Conservation (phyloP, 805 yeast species). For the Cyberlindnera suaveolens region DNA sequence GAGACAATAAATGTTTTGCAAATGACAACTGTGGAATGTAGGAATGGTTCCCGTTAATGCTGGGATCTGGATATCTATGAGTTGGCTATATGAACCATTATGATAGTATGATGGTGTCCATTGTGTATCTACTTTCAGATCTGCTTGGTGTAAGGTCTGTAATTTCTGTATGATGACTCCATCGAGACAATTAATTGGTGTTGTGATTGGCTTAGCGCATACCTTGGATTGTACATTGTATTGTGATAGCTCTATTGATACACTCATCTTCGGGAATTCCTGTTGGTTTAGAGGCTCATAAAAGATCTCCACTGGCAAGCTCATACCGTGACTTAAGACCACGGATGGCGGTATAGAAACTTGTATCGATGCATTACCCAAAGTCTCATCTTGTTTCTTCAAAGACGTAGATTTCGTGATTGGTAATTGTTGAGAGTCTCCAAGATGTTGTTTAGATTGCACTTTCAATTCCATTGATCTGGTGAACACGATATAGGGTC, state of each 20-base stretch:
- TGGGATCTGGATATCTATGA: constrained; percentile 8
- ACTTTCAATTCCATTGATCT: constrained; percentile 17
- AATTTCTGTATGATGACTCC: constrained; percentile 5
- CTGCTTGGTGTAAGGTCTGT: constrained; percentile 4
- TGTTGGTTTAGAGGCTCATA: neutral
- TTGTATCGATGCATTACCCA: neutral
- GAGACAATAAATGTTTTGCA: constrained; percentile 17
- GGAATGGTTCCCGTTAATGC: constrained; percentile 2
- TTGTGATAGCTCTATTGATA: neutral
- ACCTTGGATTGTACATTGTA: neutral
- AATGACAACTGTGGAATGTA: constrained; percentile 18
- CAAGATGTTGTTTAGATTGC: constrained; percentile 1
- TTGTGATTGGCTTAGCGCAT: neutral
- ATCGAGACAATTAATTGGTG: neutral
- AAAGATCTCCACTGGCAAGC: neutral
- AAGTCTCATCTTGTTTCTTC: neutral
- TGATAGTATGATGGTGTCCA: constrained; percentile 18
- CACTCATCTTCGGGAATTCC: neutral
- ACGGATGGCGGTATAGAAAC: neutral
- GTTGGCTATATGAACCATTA: constrained; percentile 1
- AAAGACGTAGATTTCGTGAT: constrained; percentile 1
- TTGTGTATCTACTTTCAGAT: neutral
- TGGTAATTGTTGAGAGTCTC: constrained; percentile 10
- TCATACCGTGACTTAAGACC: neutral
- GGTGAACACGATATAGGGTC: constrained; percentile 13